phyloP scores from a whole-genome alignment of 176 grass and related monocot species.

The Aegilops bicornis region DNA sequence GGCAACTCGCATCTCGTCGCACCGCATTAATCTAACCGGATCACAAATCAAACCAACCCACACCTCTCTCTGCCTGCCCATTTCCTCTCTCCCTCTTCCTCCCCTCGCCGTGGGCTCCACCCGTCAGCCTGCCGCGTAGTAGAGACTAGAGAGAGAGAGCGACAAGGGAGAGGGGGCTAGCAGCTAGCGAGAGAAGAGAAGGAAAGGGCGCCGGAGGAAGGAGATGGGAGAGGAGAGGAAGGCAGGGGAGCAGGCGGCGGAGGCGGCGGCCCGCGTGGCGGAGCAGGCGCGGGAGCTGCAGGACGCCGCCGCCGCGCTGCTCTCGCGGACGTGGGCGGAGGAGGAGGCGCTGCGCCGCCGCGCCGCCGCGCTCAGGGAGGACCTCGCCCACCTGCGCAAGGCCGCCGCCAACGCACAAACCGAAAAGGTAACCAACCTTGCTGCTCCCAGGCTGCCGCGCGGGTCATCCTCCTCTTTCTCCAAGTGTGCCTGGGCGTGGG shows the following conservation, averaged over 20 bases:
- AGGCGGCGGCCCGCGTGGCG: constrained; percentile 56
- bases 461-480: neutral
- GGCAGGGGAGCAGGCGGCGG: constrained; percentile 7
- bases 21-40: neutral
- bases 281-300: constrained; percentile 89
- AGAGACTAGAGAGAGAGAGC: constrained; percentile 16
- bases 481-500: neutral
- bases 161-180: neutral
- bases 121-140: constrained; percentile 32
- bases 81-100: neutral
- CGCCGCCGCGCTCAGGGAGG: constrained; percentile 56
- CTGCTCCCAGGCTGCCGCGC: neutral
- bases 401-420: constrained; percentile 37
- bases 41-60: constrained; percentile 30
- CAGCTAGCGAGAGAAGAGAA: neutral
- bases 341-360: constrained; percentile 82
- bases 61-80: neutral
- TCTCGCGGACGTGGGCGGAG: constrained; percentile 58
- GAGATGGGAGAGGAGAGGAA: constrained; percentile 30
- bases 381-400: constrained; percentile 59
- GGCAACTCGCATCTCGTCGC: constrained; percentile 31
- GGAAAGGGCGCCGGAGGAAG: constrained; percentile 25
- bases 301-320: constrained; percentile 68
- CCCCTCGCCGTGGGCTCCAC: neutral
- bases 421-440: constrained; percentile 47